These are phyloP conservation scores for Monosporascus sp. DNA, from an alignment of 2,329 filamentous ascomycete species.

Conservation along the genomic window DNA sequence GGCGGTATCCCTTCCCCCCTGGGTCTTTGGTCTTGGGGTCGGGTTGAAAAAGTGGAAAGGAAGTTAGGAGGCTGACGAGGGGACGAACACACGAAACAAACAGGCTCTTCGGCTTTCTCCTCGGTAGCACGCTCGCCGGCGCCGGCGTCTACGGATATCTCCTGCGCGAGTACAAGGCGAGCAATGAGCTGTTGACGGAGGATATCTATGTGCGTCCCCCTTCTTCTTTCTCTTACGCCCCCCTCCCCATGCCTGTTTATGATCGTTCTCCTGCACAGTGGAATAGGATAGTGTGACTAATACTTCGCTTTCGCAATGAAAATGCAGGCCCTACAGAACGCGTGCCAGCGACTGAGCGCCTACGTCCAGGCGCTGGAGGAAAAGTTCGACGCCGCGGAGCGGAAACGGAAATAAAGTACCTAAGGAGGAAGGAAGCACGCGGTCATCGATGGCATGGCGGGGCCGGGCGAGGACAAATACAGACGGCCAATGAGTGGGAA, in stretches of 20 bases:
- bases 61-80: background rate
- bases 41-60: background rate
- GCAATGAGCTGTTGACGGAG: slow-evolving; percentile 88
- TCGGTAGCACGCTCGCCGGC: slow-evolving; percentile 75
- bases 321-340: slow-evolving; percentile 73
- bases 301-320: background rate
- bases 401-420: slow-evolving; percentile 57
- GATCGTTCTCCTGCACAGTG: too few species aligned
- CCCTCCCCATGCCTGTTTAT: background rate
- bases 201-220: slow-evolving; percentile 81
- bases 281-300: too few species aligned
- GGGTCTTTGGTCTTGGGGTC: too few species aligned
- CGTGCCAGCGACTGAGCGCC: slow-evolving; percentile 78
- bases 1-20: background rate
- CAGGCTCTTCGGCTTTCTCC: slow-evolving; percentile 87
- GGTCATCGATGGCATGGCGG: background rate
- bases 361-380: slow-evolving; percentile 81
- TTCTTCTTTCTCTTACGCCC: background rate
- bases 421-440: background rate
- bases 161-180: slow-evolving; percentile 85
- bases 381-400: slow-evolving; percentile 62
- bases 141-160: slow-evolving; percentile 87
- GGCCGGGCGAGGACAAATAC: background rate
- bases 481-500: background rate
- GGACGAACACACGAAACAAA: background rate